Evolutionary conservation across 306 rosid species (phyloP).

Genomic region (Sicyos edulis): DNA sequence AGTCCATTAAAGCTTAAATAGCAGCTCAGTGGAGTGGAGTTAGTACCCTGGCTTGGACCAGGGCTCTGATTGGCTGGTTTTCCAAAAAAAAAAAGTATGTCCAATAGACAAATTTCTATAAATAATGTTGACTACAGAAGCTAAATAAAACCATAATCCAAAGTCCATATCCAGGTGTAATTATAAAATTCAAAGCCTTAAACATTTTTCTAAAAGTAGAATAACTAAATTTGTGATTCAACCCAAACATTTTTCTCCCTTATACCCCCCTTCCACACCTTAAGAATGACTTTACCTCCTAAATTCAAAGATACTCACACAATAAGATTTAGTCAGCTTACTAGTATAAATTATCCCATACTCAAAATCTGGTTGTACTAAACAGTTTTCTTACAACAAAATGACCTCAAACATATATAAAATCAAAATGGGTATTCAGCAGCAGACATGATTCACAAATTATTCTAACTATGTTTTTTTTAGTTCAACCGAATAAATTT

Average conservation of each 20-base stretch:
- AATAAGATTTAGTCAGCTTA: neutral
- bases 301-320: neutral
- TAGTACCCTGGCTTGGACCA: too few relatives aligned
- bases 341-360: neutral
- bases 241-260: neutral
- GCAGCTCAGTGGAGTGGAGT: too few relatives aligned
- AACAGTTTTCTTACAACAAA: neutral
- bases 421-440: neutral
- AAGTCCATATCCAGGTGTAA: neutral
- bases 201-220: neutral
- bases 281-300: neutral
- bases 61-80: too few relatives aligned
- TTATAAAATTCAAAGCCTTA: neutral
- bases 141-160: neutral
- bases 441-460: slow-evolving; percentile 1
- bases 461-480: neutral
- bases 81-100: too few relatives aligned
- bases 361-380: neutral
- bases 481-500: too few relatives aligned
- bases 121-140: too few relatives aligned
- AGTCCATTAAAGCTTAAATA: too few relatives aligned
- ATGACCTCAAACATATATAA: neutral
- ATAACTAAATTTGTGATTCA: neutral
- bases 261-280: neutral
- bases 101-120: too few relatives aligned